Base-by-base conservation (phyloP, 371 early-diverging fungal genomes). In the Actinomortierella ambigua region DNA sequence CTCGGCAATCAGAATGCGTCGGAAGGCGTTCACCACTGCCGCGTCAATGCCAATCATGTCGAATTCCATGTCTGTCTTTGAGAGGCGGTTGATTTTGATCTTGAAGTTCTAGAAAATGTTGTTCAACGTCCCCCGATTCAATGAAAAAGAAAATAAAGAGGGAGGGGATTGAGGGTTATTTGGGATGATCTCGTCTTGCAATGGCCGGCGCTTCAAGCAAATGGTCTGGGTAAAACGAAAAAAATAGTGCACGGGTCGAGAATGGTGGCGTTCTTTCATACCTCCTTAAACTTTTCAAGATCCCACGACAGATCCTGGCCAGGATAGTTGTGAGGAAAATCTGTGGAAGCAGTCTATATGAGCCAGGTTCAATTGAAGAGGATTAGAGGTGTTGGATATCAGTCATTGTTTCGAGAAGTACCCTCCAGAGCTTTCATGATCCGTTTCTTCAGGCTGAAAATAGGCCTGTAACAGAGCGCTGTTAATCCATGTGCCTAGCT, bases 1-100 rank as follows among this genome's bases (percentile, higher is more conserved):
- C 82, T 97, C 99, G 2, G 97, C 91, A 60, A 99, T 95, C 85
- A 99, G 73, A 41, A 98, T 95, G 49, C 99, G 82, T 55, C 99
- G 85, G 69, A 99, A 85, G 20, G 99, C 96, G 77, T 99, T 99
- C 49, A 98, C 98, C 61, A 99, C 86, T 18, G 97, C 88, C 24
- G 97, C 94, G 69, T 96, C 96, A 40, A 97, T 76, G 44, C 98
- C 97, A 57, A 95, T 87, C 70, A 99, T 78, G 71, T 98, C 99
- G 79, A 98, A 98, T 81, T 98, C 97, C 77, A 96, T 90, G 57
- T 85, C 89, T 46, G 80, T 83, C 42, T 85, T 75, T 42, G 90
- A 87, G 41, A 90, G 61, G 26, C 84, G 81, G 50, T 85, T 81
- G 65, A 93, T 85, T 68, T 86, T 89, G 63, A 92, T 73, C 66